These are phyloP conservation scores for Colletotrichum godetiae DNA, from an alignment of 2,329 filamentous ascomycete species.

Conservation along the genomic window DNA sequence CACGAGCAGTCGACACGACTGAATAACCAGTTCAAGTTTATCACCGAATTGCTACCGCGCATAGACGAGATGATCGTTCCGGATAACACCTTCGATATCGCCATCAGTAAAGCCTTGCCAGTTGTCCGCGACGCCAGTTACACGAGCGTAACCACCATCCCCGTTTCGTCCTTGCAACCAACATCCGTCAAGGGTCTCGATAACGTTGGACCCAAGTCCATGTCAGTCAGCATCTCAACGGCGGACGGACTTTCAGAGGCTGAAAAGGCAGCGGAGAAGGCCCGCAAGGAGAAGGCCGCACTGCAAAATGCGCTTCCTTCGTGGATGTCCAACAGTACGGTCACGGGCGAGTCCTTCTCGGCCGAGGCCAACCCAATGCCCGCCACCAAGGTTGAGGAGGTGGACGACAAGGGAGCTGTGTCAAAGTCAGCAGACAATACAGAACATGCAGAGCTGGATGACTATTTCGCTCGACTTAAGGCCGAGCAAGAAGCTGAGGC, in stretches of 20 bases:
- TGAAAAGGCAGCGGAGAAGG: constrained; percentile 72
- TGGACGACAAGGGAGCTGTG: constrained; percentile 59
- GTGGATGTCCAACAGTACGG: constrained; percentile 79
- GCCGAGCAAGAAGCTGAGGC: constrained; percentile 65
- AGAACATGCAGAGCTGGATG: constrained; percentile 70
- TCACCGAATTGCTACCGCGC: constrained; percentile 79
- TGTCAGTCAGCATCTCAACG: constrained; percentile 76
- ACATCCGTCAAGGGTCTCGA: constrained; percentile 77
- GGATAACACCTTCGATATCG: constrained; percentile 78
- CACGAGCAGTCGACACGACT: constrained; percentile 79
- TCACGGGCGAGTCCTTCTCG: constrained; percentile 71
- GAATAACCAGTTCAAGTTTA: constrained; percentile 83
- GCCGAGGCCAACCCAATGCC: constrained; percentile 48
- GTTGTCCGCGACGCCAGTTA: constrained; percentile 76
- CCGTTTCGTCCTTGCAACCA: constrained; percentile 68
- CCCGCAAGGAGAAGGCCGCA: constrained; percentile 73
- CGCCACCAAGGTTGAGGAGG: constrained; percentile 52
- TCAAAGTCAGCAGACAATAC: constrained; percentile 57
- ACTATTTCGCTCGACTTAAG: constrained; percentile 75
- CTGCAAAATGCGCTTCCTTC: constrained; percentile 76
- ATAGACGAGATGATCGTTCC: constrained; percentile 82
- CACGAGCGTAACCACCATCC: constrained; percentile 61
- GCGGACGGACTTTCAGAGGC: constrained; percentile 74
- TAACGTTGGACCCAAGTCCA: constrained; percentile 74
- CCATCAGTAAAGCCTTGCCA: constrained; percentile 70